Evolutionary conservation across 768 basidiomycete species (phyloP).

Genomic region (Suillus occidentalis): DNA sequence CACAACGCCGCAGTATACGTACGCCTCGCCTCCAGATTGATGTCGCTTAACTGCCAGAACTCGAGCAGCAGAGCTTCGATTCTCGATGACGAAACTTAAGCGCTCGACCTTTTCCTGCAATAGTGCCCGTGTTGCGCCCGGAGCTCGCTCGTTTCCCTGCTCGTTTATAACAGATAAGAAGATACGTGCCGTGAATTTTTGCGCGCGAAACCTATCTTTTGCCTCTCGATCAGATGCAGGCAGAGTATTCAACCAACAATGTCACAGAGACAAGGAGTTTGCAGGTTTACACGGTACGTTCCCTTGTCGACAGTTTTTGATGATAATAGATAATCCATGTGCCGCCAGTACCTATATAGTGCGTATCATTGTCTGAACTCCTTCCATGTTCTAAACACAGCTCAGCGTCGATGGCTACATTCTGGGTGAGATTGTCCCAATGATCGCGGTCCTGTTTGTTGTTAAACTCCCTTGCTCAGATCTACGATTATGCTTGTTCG

Average conservation of each 20-base stretch:
- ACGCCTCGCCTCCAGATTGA: not conserved
- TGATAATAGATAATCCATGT: not conserved
- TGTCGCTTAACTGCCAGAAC: not conserved
- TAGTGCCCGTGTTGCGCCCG: not conserved
- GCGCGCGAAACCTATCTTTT: not conserved
- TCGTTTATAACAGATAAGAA: not conserved
- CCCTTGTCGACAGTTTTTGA: not conserved
- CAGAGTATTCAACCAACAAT: not conserved
- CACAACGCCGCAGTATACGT: not conserved
- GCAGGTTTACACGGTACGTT: not conserved
- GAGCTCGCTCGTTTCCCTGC: not conserved
- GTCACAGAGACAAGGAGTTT: not conserved
- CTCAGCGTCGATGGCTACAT: slow-evolving; percentile 4
- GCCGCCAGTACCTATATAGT: not conserved
- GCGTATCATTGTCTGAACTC: not conserved
- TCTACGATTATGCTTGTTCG: slow-evolving; percentile 1
- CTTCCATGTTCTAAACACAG: not conserved
- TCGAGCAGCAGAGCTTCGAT: not conserved
- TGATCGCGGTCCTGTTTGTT: not conserved
- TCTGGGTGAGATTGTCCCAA: not conserved
- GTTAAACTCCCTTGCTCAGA: not conserved
- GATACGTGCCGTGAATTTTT: not conserved
- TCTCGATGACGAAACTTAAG: not conserved
- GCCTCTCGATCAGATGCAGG: not conserved
- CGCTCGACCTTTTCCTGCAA: not conserved